Evolutionary conservation across 768 basidiomycete species (phyloP).

Genomic region (Paxillus ammoniavirescens): DNA sequence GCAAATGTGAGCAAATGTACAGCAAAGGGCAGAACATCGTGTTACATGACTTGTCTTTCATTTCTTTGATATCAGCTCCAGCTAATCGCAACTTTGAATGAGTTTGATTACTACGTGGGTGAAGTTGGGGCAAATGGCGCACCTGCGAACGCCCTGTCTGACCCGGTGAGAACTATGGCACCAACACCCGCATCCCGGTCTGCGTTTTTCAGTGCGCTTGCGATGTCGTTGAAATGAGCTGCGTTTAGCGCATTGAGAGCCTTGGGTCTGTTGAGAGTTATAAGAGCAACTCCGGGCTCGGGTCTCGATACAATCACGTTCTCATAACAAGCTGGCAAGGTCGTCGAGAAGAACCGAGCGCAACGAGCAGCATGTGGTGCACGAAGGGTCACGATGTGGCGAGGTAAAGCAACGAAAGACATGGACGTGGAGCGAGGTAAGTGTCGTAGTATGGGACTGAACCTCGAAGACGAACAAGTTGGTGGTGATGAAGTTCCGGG

Average conservation of each 20-base stretch:
- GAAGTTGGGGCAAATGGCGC: conserved; percentile 20
- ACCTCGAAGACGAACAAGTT: too few relatives aligned
- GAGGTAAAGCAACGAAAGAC: conserved; percentile 12
- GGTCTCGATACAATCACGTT: conserved; percentile 71
- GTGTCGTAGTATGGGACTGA: too few relatives aligned
- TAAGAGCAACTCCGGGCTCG: conserved; percentile 66
- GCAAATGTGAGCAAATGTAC: not conserved
- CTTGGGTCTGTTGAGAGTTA: conserved; percentile 88
- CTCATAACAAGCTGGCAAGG: conserved; percentile 45
- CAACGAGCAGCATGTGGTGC: conserved; percentile 1
- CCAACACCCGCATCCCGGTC: conserved; percentile 72
- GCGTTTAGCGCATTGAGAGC: conserved; percentile 85
- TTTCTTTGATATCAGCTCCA: conserved; percentile 98
- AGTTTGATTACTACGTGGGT: not conserved
- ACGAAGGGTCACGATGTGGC: conserved; percentile 5
- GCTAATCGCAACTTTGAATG: conserved; percentile 43
- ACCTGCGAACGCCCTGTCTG: conserved; percentile 93
- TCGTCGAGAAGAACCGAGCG: conserved; percentile 25
- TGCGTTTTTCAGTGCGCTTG: conserved; percentile 67
- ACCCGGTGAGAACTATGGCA: conserved; percentile 90
- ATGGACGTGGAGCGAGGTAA: too few relatives aligned
- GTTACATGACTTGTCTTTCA: conserved; percentile 94
- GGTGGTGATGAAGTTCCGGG: too few relatives aligned
- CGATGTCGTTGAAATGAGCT: conserved; percentile 79
- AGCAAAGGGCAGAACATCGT: conserved; percentile 17